Conservation (phyloP, 2,329 filamentous ascomycete species). For the Colletotrichum sp. region DNA sequence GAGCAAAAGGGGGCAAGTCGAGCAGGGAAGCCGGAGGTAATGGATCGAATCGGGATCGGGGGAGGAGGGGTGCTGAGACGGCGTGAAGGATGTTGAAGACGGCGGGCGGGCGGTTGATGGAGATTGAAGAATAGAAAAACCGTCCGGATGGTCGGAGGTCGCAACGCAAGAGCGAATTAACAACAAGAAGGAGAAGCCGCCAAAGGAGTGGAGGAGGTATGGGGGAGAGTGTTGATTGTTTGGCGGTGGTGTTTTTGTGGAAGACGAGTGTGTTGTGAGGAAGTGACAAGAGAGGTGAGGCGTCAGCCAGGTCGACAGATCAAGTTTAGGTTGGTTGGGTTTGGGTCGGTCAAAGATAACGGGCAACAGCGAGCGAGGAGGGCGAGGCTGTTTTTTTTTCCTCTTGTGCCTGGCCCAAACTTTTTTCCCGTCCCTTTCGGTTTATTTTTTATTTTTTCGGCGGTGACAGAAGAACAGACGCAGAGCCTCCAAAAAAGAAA, state of each 20-base stretch:
- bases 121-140: neutral
- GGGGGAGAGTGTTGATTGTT: neutral
- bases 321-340: neutral
- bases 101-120: neutral
- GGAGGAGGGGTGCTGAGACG: neutral
- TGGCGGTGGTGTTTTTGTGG: neutral
- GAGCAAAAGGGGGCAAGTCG: conserved; percentile 4
- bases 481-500: conserved; percentile 9
- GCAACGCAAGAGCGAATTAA: conserved; percentile 1
- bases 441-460: neutral
- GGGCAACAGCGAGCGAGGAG: neutral
- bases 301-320: conserved; percentile 12
- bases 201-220: conserved; percentile 9
- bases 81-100: neutral
- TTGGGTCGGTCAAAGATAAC: conserved; percentile 11
- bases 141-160: neutral
- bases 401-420: neutral
- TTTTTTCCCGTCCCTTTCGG: neutral
- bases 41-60: conserved; percentile 9
- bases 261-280: neutral
- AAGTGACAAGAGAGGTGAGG: conserved; percentile 4
- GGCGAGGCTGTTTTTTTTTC: neutral
- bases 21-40: conserved; percentile 18
- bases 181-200: conserved; percentile 13
- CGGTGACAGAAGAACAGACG: conserved; percentile 13